These are phyloP conservation scores for Trichoderma cornu-damae DNA, from an alignment of 2,329 filamentous ascomycete genomes.

Conservation along the genomic window DNA sequence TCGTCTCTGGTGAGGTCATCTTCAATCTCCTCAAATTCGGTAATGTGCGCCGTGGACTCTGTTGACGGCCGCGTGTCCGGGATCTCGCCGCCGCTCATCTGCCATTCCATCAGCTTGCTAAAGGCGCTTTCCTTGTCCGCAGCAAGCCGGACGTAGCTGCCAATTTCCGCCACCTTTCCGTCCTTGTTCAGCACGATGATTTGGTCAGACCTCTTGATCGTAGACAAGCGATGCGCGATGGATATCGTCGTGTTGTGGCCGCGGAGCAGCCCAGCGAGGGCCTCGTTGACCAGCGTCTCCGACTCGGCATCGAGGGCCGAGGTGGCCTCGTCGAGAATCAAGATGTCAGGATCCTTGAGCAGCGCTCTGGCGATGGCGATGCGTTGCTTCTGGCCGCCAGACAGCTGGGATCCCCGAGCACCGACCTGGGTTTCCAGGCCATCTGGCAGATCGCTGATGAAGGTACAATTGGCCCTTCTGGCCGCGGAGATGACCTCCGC, in stretches of 20 bases:
- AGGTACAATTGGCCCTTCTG: slow-evolving; percentile 88
- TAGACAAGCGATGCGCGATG: slow-evolving; percentile 91
- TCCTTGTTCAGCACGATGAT: slow-evolving; percentile 88
- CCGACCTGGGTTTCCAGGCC: slow-evolving; percentile 93
- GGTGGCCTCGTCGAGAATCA: slow-evolving; percentile 94
- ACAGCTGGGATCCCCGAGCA: slow-evolving; percentile 85
- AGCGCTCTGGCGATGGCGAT: slow-evolving; percentile 95
- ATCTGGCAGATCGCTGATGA: slow-evolving; percentile 94
- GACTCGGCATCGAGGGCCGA: slow-evolving; percentile 94
- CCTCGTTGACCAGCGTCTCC: slow-evolving; percentile 92
- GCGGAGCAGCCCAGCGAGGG: slow-evolving; percentile 71
- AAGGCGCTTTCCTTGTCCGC: slow-evolving; percentile 75
- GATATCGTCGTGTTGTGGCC: slow-evolving; percentile 95
- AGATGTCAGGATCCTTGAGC: slow-evolving; percentile 91
- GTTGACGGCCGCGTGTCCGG: slow-evolving; percentile 35
- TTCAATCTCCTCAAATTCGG: slow-evolving; percentile 49
- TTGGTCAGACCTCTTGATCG: slow-evolving; percentile 90
- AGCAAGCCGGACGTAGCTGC: slow-evolving; percentile 73
- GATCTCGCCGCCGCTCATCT: slow-evolving; percentile 79
- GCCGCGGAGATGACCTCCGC: slow-evolving; percentile 82
- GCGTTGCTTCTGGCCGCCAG: slow-evolving; percentile 93
- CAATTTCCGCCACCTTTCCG: slow-evolving; percentile 85
- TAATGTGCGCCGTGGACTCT: slow-evolving; percentile 39
- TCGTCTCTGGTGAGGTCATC: slow-evolving; percentile 36
- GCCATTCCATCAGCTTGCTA: slow-evolving; percentile 96